Conservation (phyloP, 1,284 basidiomycete species). For the Phellopilus nigrolimitatus region DNA sequence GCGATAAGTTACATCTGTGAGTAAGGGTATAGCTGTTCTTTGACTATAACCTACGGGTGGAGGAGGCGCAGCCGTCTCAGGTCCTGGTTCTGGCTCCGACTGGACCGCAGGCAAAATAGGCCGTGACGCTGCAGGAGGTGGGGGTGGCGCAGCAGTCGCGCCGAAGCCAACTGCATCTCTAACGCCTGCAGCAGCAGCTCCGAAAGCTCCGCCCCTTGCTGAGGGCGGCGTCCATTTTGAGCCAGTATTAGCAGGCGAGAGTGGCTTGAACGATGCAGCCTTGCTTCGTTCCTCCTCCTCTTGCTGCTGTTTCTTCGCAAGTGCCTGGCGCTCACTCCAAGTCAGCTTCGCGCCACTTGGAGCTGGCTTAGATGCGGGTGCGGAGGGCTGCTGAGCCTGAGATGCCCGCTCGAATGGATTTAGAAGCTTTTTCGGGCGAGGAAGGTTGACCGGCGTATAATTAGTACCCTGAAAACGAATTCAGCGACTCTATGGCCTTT, state of each 20-base stretch:
- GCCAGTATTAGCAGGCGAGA: slow-evolving; percentile 30
- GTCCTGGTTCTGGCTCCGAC: slow-evolving; percentile 25
- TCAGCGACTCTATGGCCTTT: background rate
- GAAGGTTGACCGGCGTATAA: slow-evolving; percentile 82
- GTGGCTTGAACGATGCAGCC: slow-evolving; percentile 41
- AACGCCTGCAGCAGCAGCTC: slow-evolving; percentile 15
- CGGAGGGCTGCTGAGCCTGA: slow-evolving; percentile 33
- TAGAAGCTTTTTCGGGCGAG: slow-evolving; percentile 79
- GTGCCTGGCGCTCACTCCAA: slow-evolving; percentile 86
- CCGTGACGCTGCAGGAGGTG: slow-evolving; percentile 27
- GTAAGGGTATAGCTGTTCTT: background rate
- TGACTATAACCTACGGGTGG: slow-evolving; percentile 24
- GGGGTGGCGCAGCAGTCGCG: slow-evolving; percentile 28
- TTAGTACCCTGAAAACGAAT: slow-evolving; percentile 57
- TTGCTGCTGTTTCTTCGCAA: slow-evolving; percentile 78
- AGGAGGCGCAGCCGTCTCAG: slow-evolving; percentile 26
- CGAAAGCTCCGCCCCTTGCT: slow-evolving; percentile 29
- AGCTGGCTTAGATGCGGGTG: slow-evolving; percentile 30
- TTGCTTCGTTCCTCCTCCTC: slow-evolving; percentile 75
- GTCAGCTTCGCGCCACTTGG: too few species aligned
- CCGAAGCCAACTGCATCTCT: slow-evolving; percentile 19
- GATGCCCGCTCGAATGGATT: slow-evolving; percentile 74
- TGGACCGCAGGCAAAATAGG: slow-evolving; percentile 26
- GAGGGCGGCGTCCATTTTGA: slow-evolving; percentile 26
- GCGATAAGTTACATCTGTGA: background rate